Base-by-base conservation (phyloP, 306 rosid species). In the Quillaja saponaria region DNA sequence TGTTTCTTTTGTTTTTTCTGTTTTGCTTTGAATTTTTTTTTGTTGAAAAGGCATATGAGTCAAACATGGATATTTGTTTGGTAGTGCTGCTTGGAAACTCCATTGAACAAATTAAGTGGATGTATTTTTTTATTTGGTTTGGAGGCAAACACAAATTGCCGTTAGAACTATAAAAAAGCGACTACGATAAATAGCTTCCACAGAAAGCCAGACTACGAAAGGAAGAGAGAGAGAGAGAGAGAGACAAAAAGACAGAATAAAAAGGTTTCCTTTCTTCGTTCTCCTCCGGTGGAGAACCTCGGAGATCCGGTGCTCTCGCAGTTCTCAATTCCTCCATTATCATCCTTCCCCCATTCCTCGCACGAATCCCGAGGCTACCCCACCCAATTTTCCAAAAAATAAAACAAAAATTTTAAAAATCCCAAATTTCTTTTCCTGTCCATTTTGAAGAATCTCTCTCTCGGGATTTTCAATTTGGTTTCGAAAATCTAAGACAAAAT, bases 231-330 rank as follows among this genome's bases (percentile, higher is more conserved):
- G 4, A 20, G 52, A 28, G 68, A 28, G 8, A 10, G 49, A 17
- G 37, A 3, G 50, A 34, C 13, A 15, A 58, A 53, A 47, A 48
- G 37, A 18, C 35, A n/a, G 34, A 13, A 18, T 7, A 9, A 14
- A 46, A 6, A 13, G 42, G 7, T 33, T 33, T 44, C 51, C 56
- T 2, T 55, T 57, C 61, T 49, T 61, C 55, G 46, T 33, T 63
- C 48, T 59, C 53, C 70, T 64, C 62, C 76, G 74, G 76, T 61
- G 79, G 74, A 61, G 74, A 68, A 19, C 63, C 76, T 75, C 77
- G 74, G 79, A 54, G 76, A 71, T 75, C 82, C 81, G 65, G 69
- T 70, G 77, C 79, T 76, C 69, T 63, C 73, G 72, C 76, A 50
- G 18, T 20, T 40, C 18, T 18, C 53, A 25, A 16, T n/a, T 42